Evolutionary conservation across 1,139 yeast genomes (phyloP).

Genomic region (Lodderomyces elongisporus): DNA sequence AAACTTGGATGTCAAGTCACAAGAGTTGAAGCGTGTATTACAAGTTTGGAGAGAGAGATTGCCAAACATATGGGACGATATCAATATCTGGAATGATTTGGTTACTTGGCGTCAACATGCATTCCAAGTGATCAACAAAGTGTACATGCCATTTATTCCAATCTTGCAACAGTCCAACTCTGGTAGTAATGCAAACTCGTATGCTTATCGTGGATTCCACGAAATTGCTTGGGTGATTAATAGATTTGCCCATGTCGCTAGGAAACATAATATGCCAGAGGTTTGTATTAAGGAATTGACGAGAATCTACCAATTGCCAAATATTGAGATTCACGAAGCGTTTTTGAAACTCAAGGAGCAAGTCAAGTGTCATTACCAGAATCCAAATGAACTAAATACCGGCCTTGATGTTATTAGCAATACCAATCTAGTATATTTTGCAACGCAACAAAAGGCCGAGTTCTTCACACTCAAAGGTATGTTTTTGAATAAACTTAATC

Average conservation of each 20-base stretch:
- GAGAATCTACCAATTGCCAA: conserved; percentile 91
- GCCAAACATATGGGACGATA: conserved; percentile 97
- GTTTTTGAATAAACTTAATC: conserved; percentile 88
- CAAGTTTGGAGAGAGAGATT: conserved; percentile 98
- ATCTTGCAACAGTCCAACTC: conserved; percentile 72
- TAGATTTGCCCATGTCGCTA: conserved; percentile 96
- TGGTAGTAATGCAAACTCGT: conserved; percentile 74
- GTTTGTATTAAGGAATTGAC: conserved; percentile 92
- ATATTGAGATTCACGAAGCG: conserved; percentile 97
- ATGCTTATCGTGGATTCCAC: conserved; percentile 95
- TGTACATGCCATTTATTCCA: conserved; percentile 89
- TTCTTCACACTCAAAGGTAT: conserved; percentile 96
- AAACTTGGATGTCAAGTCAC: conserved; percentile 86
- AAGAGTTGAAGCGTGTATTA: conserved; percentile 86
- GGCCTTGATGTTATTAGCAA: conserved; percentile 96
- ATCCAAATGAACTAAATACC: conserved; percentile 77
- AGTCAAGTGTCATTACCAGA: conserved; percentile 95
- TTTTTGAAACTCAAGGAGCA: conserved; percentile 93
- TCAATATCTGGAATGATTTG: conserved; percentile 94
- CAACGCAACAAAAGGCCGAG: conserved; percentile 96
- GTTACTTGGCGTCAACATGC: conserved; percentile 99
- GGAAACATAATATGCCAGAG: conserved; percentile 94
- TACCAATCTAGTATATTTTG: conserved; percentile 92
- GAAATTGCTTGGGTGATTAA: conserved; percentile 99
- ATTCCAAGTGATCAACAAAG: conserved; percentile 92